These are phyloP conservation scores for Flaveria sonorensis DNA, from an alignment of 129 eudicot species.

Conservation along the genomic window DNA sequence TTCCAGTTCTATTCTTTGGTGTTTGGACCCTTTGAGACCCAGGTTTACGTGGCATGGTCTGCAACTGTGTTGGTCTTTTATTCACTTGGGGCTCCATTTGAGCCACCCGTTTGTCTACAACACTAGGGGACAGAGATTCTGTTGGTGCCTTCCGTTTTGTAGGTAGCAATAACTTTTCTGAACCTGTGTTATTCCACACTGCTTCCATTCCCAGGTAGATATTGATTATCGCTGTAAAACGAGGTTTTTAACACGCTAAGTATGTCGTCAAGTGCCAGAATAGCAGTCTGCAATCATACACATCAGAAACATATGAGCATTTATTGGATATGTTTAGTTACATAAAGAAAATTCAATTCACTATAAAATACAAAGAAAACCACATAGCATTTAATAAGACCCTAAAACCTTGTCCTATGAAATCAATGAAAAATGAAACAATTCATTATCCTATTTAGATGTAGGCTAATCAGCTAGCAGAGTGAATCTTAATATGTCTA, in stretches of 20 bases:
- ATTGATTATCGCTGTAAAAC: conserved; percentile 35
- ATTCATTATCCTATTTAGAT: neutral
- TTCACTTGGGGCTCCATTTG: conserved; percentile 32
- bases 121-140: conserved; percentile 32
- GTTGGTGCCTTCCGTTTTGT: conserved; percentile 57
- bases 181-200: conserved; percentile 30
- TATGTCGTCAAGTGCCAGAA: conserved; percentile 18
- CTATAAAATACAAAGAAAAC: neutral
- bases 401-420: neutral
- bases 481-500: too few species aligned
- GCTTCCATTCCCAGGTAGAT: conserved; percentile 35
- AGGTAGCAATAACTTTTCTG: conserved; percentile 42
- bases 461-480: neutral
- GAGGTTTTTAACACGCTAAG: conserved; percentile 47
- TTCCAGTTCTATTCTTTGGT: conserved; percentile 45
- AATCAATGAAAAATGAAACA: neutral
- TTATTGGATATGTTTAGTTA: neutral
- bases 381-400: neutral
- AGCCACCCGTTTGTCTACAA: conserved; percentile 52
- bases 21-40: conserved; percentile 48
- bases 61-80: conserved; percentile 38
- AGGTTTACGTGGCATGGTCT: conserved; percentile 39
- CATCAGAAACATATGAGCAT: conserved; percentile 13
- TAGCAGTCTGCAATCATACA: conserved; percentile 20
- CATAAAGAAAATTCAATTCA: neutral